phyloP scores from a whole-genome alignment of 495 filamentous ascomycete species.

The Xylaria sp. region DNA sequence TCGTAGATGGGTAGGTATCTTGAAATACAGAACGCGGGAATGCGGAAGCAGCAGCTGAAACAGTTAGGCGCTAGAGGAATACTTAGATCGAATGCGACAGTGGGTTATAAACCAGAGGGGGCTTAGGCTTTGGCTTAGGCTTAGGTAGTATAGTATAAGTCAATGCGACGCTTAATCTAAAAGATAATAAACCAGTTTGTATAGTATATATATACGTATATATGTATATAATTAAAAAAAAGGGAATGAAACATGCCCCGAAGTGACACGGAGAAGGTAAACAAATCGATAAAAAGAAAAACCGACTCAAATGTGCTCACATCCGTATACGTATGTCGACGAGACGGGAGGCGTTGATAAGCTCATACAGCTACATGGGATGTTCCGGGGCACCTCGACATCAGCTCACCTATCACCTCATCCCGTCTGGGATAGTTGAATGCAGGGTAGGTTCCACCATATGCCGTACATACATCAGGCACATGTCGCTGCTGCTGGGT shows the following conservation, averaged over 20 bases:
- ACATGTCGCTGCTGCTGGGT: background rate
- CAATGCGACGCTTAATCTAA: background rate
- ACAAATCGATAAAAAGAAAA: conserved; percentile 21
- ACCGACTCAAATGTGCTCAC: conserved; percentile 45
- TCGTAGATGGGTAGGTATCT: conserved; percentile 4
- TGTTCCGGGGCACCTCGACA: conserved; percentile 23
- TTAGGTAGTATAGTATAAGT: too few species aligned
- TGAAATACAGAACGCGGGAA: background rate
- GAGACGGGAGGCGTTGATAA: conserved; percentile 12
- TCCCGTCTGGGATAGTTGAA: background rate
- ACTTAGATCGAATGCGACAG: background rate
- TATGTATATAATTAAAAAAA: too few species aligned
- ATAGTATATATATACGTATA: too few species aligned
- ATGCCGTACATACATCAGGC: background rate
- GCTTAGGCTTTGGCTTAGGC: too few species aligned
- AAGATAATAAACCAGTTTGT: too few species aligned
- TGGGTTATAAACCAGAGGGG: background rate
- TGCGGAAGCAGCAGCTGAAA: background rate
- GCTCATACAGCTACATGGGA: conserved; percentile 6
- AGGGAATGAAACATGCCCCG: background rate
- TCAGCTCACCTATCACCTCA: conserved; percentile 18
- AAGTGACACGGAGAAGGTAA: background rate
- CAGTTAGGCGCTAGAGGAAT: conserved; percentile 5
- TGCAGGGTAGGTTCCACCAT: conserved; percentile 4
- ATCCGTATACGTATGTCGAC: background rate